Evolutionary conservation across 2,329 filamentous ascomycete genomes (phyloP).

Genomic region (Diaporthe sp.): DNA sequence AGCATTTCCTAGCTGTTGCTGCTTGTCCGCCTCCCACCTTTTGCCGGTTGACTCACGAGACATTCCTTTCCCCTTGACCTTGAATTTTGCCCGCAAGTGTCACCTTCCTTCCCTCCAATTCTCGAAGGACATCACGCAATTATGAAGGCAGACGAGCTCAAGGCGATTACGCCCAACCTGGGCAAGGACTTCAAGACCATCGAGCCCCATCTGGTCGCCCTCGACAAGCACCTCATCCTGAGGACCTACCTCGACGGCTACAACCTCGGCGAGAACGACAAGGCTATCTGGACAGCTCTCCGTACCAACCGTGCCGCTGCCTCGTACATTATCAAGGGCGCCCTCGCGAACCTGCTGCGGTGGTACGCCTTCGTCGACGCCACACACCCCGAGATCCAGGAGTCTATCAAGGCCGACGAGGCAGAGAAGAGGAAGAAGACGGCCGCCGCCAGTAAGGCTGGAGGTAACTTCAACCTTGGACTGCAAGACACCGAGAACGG

Average conservation of each 20-base stretch:
- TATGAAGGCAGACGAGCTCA: slow-evolving; percentile 71
- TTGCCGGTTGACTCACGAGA: slow-evolving; percentile 40
- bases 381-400: slow-evolving; percentile 81
- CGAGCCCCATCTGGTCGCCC: slow-evolving; percentile 78
- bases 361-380: slow-evolving; percentile 93
- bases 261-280: slow-evolving; percentile 80
- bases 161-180: slow-evolving; percentile 64
- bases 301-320: slow-evolving; percentile 88
- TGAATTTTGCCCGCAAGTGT: neutral
- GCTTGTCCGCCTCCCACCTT: slow-evolving; percentile 20
- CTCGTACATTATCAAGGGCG: slow-evolving; percentile 83
- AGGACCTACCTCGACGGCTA: slow-evolving; percentile 90
- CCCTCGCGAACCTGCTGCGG: slow-evolving; percentile 81
- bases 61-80: slow-evolving; percentile 14
- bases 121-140: slow-evolving; percentile 43
- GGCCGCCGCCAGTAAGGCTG: slow-evolving; percentile 78
- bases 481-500: slow-evolving; percentile 88
- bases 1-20: slow-evolving; percentile 26
- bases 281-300: slow-evolving; percentile 85
- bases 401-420: slow-evolving; percentile 78
- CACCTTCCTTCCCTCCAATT: neutral
- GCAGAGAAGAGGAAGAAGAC: slow-evolving; percentile 79
- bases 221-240: slow-evolving; percentile 90
- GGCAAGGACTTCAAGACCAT: slow-evolving; percentile 84
- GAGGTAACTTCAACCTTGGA: slow-evolving; percentile 90